Percentiles rank a stretch among this genome's conserved stretches.
Evolutionary conservation across 1,284 basidiomycete genomes (phyloP).

Genomic region (Thelephora terrestris): DNA sequence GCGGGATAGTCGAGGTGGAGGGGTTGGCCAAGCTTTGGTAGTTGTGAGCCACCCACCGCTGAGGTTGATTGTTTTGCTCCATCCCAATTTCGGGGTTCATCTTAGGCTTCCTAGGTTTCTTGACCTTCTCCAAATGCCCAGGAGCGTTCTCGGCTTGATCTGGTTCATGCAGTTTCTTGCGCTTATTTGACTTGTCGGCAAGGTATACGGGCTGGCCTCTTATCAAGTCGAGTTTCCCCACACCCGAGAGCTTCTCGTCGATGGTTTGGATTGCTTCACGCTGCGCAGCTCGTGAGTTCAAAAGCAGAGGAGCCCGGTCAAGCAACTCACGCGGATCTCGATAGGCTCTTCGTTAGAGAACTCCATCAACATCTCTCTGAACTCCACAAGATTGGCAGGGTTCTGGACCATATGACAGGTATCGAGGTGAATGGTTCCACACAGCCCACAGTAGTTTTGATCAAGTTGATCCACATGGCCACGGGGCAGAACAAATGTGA

Average conservation of each 20-base stretch:
- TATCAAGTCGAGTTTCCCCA: conserved; percentile 45
- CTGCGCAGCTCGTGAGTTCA: conserved; percentile 24
- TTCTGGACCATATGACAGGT: conserved; percentile 55
- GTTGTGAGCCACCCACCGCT: too few species aligned
- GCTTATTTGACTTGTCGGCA: conserved; percentile 16
- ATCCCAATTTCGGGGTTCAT: too few species aligned
- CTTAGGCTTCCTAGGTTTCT: too few species aligned
- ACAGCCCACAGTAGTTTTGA: conserved; percentile 44
- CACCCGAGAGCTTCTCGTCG: conserved; percentile 44
- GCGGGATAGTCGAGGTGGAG: too few species aligned
- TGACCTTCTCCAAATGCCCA: too few species aligned
- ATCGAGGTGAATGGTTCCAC: conserved; percentile 40
- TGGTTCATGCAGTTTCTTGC: too few species aligned
- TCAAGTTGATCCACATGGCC: conserved; percentile 13
- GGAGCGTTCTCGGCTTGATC: too few species aligned
- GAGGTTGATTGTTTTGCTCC: too few species aligned
- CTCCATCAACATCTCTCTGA: conserved; percentile 51
- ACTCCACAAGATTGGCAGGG: conserved; percentile 57
- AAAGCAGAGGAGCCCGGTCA: not conserved
- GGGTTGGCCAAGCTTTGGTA: too few species aligned
- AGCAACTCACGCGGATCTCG: conserved; percentile 43
- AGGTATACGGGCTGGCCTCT: conserved; percentile 52
- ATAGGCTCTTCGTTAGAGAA: conserved; percentile 53
- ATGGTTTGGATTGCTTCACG: conserved; percentile 53
- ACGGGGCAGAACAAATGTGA: conserved; percentile 7